Conservation (phyloP, 345 rosid species). For the Gossypium australe region DNA sequence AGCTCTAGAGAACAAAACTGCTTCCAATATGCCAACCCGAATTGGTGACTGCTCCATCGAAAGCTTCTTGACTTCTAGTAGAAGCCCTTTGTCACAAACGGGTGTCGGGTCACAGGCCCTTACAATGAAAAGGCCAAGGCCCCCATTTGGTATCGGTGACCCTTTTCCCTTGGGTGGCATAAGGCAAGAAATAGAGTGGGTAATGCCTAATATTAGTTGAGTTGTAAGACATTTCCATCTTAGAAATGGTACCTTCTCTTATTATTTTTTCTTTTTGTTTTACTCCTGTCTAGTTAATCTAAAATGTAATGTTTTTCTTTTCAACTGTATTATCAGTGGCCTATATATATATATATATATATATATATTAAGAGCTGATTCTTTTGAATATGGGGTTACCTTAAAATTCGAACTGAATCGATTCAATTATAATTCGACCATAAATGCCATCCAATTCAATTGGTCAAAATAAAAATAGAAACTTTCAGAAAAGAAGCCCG, state of each 20-base stretch:
- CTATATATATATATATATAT: slow-evolving; percentile 21
- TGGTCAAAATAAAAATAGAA: not conserved
- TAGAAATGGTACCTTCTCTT: slow-evolving; percentile 20
- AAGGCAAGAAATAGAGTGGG: slow-evolving; percentile 70
- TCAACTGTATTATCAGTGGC: not conserved
- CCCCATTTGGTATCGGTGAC: slow-evolving; percentile 46
- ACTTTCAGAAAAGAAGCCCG: not conserved
- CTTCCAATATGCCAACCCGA: slow-evolving; percentile 32
- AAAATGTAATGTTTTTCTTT: not conserved
- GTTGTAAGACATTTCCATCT: slow-evolving; percentile 20
- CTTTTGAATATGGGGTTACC: not conserved
- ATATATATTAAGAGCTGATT: slow-evolving; percentile 17
- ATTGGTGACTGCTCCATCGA: slow-evolving; percentile 62
- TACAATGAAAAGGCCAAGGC: slow-evolving; percentile 50
- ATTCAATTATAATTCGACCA: not conserved
- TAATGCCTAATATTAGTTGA: slow-evolving; percentile 56
- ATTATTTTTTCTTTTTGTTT: not conserved
- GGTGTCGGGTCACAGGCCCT: slow-evolving; percentile 38
- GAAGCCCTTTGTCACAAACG: slow-evolving; percentile 54
- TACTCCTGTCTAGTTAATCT: slow-evolving; percentile 10
- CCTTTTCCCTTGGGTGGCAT: slow-evolving; percentile 41
- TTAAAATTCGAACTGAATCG: not conserved
- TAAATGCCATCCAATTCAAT: not conserved
- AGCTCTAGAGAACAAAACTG: slow-evolving; percentile 45
- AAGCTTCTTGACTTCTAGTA: slow-evolving; percentile 66